Base-by-base conservation (phyloP, 306 rosid species). In the Vigna mungo region DNA sequence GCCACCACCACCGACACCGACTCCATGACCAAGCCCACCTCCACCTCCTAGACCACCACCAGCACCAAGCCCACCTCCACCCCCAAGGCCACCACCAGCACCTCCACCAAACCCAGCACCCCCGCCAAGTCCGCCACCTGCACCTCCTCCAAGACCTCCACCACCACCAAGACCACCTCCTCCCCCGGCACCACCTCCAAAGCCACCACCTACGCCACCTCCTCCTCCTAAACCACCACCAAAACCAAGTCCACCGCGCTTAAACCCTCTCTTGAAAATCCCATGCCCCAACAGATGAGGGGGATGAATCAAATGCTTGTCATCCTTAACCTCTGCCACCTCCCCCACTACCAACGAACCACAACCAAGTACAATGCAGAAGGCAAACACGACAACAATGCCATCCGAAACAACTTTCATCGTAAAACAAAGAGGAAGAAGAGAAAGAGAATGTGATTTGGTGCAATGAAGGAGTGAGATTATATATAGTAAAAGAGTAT, bases 251-350 rank as follows among this genome's bases (percentile, higher is more conserved):
- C 82, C 56, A 11, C 87, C 81, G 67, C 10, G 77, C 55, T 18
- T 44, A 56, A 84, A 51, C 17, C 87, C 69, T 12, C 4, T 78
- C 56, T 74, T 79, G 55, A 77, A 4, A 41, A 65, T 65, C 36
- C 66, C 56, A 10, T 25, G 77, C 20, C 77, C 78, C 4, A 80
- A 58, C 30, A 81, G 58, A 67, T 21, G 76, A 0, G 87, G 83
- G 7, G 82, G 84, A 58, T 44, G 85, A 60, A 84, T 77, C 36
- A 85, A 61, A 72, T 77, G 88, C 75, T 85, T 85, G n/a, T 85
- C 88, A 48, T 81, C 85, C 66, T 80, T 64, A 9, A 48, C 32
- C 0, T 55, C 10, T 7, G 44, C 12, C 5, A 49, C 79, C n/a
- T 80, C 78, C n/a, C 58, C 84, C 6, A 41, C 82, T 0, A 66